Base-by-base conservation (phyloP, 1,139 yeast species). In the Nakaseomyces kungkrabaensis region DNA sequence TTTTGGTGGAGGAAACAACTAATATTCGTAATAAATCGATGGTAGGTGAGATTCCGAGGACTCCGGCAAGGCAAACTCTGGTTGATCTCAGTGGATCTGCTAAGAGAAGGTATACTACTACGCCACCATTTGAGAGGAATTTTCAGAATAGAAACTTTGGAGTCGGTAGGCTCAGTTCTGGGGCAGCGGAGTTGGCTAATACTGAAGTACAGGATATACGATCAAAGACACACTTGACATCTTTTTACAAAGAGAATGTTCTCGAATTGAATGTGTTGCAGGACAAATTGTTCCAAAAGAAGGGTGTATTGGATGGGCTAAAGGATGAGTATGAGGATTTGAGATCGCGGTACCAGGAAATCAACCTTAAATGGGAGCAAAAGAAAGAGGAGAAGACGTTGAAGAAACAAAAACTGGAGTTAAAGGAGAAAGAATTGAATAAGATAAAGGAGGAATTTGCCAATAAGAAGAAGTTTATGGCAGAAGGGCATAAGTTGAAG, bases 351-450 rank as follows among this genome's bases (percentile, higher is more conserved):
- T 53, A 55, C 36, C 54, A 54, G 13, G 55, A 54, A n/a, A 44
- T 60, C 6, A 56, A 59, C 40, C 52, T 59, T 5, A 59, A 57
- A 29, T 54, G 61, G 54, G 62, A 62, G 59, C 68, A 72, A 3
- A 51, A 71, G 29, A 68, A 69, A 49, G 75, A 75, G 4, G 71
- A 71, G 47, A 71, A 68, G 45, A 70, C 71, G 8, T 44, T 54
- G 24, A 58, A 59, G 46, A 53, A 50, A 9, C 63, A 65, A 49
- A 57, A 62, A 45, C 44, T 63, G 4, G 68, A 66, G 49, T 67
- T 69, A 31, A 72, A 73, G 43, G 62, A 71, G 50, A 72, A 70
- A 59, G 75, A 73, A 49, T 56, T 74, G 8, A 72, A 71, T 13
- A 72, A 69, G 48, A 64, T 69, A 24, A 60, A 70, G 2, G 69